Conservation (phyloP, 495 filamentous ascomycete genomes). For the Penicillium malachiteum region DNA sequence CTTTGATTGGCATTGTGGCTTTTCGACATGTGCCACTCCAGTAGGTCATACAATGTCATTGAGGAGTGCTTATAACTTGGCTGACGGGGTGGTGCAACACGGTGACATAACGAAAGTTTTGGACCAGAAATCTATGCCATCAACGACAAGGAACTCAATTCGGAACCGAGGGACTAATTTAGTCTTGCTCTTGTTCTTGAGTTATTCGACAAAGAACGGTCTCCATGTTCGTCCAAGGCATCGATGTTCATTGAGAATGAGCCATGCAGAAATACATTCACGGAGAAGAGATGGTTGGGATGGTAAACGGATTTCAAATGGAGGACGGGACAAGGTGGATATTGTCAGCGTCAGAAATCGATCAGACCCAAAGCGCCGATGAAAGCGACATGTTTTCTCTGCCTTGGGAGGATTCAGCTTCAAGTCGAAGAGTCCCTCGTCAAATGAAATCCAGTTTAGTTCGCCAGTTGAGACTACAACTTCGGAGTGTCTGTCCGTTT, state of each 20-base stretch:
- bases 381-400: slow-evolving; percentile 47
- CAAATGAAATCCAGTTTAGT: slow-evolving; percentile 34
- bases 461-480: slow-evolving; percentile 43
- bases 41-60: slow-evolving; percentile 42
- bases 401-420: slow-evolving; percentile 42
- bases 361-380: slow-evolving; percentile 49
- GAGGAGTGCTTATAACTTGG: slow-evolving; percentile 26
- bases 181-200: slow-evolving; percentile 34
- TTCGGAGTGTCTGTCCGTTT: slow-evolving; percentile 37
- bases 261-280: slow-evolving; percentile 41
- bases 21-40: slow-evolving; percentile 52
- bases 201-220: slow-evolving; percentile 47
- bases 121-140: slow-evolving; percentile 44
- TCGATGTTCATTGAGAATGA: slow-evolving; percentile 39
- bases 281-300: slow-evolving; percentile 29
- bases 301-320: slow-evolving; percentile 27
- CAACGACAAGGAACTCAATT: slow-evolving; percentile 55
- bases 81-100: slow-evolving; percentile 24
- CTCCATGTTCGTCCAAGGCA: slow-evolving; percentile 48
- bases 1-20: slow-evolving; percentile 39
- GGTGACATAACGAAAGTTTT: not conserved
- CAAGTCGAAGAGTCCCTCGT: slow-evolving; percentile 42
- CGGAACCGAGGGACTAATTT: slow-evolving; percentile 32
- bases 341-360: slow-evolving; percentile 45
- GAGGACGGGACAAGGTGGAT: slow-evolving; percentile 37